Evolutionary conservation across 2,329 filamentous ascomycete genomes (phyloP), one percentile per base, ranked within the genome.

Genomic region (Cryphonectria parasitica): DNA sequence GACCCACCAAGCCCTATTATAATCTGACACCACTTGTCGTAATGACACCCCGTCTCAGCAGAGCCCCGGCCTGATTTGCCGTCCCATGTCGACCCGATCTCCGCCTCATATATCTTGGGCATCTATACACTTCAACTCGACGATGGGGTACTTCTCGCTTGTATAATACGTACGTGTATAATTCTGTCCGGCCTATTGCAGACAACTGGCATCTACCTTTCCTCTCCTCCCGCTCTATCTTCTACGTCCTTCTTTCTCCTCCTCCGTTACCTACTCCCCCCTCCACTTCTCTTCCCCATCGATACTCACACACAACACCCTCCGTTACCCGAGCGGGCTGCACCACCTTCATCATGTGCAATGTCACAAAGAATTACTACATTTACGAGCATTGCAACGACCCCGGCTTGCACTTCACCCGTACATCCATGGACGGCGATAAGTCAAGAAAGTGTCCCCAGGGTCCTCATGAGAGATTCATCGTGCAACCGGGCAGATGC

Each of bases 321-420:
- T 28, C 11, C 61, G 2, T 34, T 10, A 28, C 13, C 22, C 19
- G n/a, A 11, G n/a, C 17, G 1, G 22, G 19, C 36, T 39, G 36
- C 65, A 45, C 19, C 39, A 60, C 49, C 25, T 25, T 70, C 77
- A 82, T 39, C 71, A 88, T 89, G 87, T 89, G 87, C 77, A 84
- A 88, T 78, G 92, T 90, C 77, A 91, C 89, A 76, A 92, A 91
- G 76, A 92, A 92, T 80, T 93, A 91, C 79, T 93, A 92, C 81
- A 90, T 94, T 79, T 93, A 93, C 82, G 90, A 89, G 70, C 85
- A 88, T 60, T 94, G 91, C 77, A 80, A 86, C 69, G 90, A 93
- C 77, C 91, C 91, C 0, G 88, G 88, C 56, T 84, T 87, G 22
- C 91, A 94, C 79, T 93, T 92, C 80, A 90, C 92, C 79, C 85